A percentile compares a stretch with the other conserved stretches of the same genome.
These are phyloP conservation scores for Coemansia sp. DNA, from an alignment of 192 early-diverging fungal species.

Conservation along the genomic window DNA sequence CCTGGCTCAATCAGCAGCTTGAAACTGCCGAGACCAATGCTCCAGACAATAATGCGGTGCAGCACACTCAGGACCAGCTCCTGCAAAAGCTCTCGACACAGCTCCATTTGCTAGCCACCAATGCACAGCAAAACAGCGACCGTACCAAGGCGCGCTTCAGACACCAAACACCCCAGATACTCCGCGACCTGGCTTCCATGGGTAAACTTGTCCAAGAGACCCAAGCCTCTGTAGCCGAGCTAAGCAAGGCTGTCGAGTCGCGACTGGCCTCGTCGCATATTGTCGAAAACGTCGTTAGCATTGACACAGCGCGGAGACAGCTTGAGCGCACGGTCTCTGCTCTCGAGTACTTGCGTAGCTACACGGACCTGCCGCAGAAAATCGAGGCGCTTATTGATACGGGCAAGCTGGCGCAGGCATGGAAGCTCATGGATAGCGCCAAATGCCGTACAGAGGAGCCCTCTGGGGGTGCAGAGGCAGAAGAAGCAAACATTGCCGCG, in stretches of 20 bases:
- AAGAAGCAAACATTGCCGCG: not conserved
- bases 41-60: not conserved
- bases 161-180: conserved; percentile 34
- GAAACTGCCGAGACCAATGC: not conserved
- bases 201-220: conserved; percentile 25
- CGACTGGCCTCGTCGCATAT: conserved; percentile 15
- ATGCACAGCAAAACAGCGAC: conserved; percentile 44
- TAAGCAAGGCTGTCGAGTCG: conserved; percentile 11
- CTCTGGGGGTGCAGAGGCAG: not conserved
- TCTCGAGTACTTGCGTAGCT: conserved; percentile 29
- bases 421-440: conserved; percentile 22
- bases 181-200: conserved; percentile 33
- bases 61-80: conserved; percentile 5
- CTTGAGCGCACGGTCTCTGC: conserved; percentile 21
- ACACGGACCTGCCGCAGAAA: conserved; percentile 33
- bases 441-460: too few relatives aligned
- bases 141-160: conserved; percentile 44
- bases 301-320: conserved; percentile 16
- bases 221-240: conserved; percentile 12
- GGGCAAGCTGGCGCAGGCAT: conserved; percentile 30
- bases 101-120: conserved; percentile 43
- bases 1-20: conserved; percentile 39
- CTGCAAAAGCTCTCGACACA: conserved; percentile 39
- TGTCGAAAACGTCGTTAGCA: conserved; percentile 19
- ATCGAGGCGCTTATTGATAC: conserved; percentile 16